Evolutionary conservation across 768 basidiomycete species (phyloP), one percentile per base, ranked within the genome.

Genomic region (Kwoniella mangroviensis): DNA sequence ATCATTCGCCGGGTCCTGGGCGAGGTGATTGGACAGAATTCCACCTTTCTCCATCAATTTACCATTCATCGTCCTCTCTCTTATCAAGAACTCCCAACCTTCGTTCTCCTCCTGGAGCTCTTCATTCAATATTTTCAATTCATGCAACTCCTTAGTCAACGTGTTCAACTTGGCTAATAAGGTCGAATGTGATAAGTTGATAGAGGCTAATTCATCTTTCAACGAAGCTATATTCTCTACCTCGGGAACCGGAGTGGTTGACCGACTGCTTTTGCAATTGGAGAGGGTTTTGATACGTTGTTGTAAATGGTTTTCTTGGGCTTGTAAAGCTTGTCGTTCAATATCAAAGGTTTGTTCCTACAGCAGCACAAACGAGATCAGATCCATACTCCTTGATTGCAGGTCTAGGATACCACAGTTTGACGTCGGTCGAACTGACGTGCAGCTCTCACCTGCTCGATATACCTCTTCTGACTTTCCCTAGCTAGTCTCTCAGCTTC

Each of bases 61-160:
- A n/a, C 96, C 96, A 73, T 87, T 94, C 54, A 98, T 83, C 0
- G 97, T 98, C 85, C 88, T 90, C 84, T 98, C 95, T 71, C 92
- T 87, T 26, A 98, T 85, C 49, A 99, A 87, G 71, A 95, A 92
- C 88, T 96, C 93, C 85, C 94, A 99, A 60, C 92, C 92, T 84
- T 97, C 94, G 82, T 98, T 99, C 76, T 98, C 95, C 83, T 98
- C 94, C 83, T 79, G 72, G 13, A 84, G 83, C 72, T 91, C 89
- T 73, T 90, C 88, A 81, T 97, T 97, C 70, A 94, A 90, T 65
- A 91, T 86, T 84, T 94, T 92, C 63, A 98, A 84, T 78, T 98
- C 95, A 42, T 90, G 86, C 12, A 97, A 86, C 78, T 98, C 94
- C 3, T 88, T 87, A 81, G 92, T 91, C 52, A 95, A 85, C 43